Conservation (phyloP, 495 filamentous ascomycete species). For the Penicillium verhagenii region DNA sequence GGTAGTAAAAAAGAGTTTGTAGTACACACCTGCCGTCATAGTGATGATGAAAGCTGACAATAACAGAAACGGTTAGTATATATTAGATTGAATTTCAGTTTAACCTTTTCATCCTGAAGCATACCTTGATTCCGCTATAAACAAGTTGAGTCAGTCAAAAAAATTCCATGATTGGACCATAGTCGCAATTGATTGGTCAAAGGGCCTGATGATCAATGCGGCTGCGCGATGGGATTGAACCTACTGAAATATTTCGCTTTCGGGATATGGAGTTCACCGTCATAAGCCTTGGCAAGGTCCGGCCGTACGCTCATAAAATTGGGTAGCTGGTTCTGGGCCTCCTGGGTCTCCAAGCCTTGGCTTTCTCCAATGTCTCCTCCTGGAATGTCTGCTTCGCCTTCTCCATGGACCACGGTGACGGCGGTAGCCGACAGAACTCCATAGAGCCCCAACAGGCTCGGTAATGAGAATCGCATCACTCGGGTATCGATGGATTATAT, state of each 20-base stretch:
- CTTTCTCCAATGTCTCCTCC: no score
- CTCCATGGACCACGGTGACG: conserved; percentile 1
- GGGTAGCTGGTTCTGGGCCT: neutral
- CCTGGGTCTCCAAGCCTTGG: neutral
- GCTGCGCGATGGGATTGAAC: conserved; percentile 19
- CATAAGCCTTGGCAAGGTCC: conserved; percentile 46
- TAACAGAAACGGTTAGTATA: conserved; percentile 3
- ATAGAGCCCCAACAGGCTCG: conserved; percentile 19
- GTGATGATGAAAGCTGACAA: conserved; percentile 55
- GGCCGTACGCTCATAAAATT: conserved; percentile 46
- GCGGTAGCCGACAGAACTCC: conserved; percentile 18
- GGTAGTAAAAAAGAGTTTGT: neutral
- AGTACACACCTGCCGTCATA: conserved; percentile 57
- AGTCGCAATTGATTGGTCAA: no score
- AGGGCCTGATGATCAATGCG: no score
- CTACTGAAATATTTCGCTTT: conserved; percentile 61
- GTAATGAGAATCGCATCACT: conserved; percentile 15
- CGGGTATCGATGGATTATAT: neutral
- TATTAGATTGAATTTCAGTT: neutral
- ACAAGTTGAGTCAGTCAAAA: conserved; percentile 1
- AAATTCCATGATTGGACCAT: neutral
- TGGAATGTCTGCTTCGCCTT: no score
- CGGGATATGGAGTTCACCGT: conserved; percentile 44
- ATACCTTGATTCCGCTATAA: conserved; percentile 55
- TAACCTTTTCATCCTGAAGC: conserved; percentile 22